These are phyloP conservation scores for Jacaranda mimosifolia DNA, from an alignment of 257 asterid genomes.

Conservation along the genomic window DNA sequence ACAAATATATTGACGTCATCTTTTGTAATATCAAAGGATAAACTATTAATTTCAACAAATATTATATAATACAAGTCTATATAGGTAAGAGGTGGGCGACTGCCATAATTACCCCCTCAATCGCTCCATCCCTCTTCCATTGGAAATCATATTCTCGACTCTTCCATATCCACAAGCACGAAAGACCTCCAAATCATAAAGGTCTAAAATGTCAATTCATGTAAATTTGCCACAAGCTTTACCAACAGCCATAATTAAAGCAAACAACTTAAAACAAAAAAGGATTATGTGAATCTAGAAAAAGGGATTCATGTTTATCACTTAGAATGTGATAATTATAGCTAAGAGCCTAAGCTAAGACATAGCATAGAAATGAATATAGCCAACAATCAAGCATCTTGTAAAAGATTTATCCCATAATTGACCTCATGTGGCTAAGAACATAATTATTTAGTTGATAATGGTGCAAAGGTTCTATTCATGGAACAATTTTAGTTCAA, in stretches of 20 bases:
- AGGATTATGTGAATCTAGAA: background rate
- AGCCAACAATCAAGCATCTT: background rate
- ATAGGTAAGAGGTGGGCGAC: no score
- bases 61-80: no score
- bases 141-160: no score
- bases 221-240: background rate
- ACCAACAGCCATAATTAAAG: background rate
- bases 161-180: no score
- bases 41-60: no score
- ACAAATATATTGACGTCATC: no score
- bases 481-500: background rate
- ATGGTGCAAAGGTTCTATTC: background rate
- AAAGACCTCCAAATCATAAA: no score
- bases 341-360: slow-evolving; percentile 25
- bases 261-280: slow-evolving; percentile 9
- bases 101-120: no score
- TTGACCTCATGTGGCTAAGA: background rate
- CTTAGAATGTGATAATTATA: slow-evolving; percentile 25
- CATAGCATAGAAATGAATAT: slow-evolving; percentile 17
- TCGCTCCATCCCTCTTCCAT: no score
- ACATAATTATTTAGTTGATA: background rate
- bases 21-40: no score
- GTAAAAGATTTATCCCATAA: background rate
- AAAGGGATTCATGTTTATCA: background rate
- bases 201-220: no score